Evolutionary conservation across 208 protist species (phyloP).

Genomic region (Angomonas deanei): DNA sequence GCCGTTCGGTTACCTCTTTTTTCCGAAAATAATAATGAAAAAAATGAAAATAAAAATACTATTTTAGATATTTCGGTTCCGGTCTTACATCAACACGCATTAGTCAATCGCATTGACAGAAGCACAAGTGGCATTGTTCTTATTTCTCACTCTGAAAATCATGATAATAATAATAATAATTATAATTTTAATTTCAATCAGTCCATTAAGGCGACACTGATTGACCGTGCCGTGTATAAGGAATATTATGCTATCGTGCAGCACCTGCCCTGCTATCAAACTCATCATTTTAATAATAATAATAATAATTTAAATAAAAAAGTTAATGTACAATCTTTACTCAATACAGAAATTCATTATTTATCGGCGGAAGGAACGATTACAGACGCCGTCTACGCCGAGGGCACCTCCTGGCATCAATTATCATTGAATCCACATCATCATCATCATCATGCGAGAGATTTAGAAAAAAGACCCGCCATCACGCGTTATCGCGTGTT

Average conservation of each 20-base stretch:
- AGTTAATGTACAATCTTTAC: neutral
- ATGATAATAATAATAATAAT: neutral
- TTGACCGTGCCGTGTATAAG: slow-evolving; percentile 39
- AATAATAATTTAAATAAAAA: slow-evolving; percentile 1
- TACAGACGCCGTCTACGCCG: slow-evolving; percentile 25
- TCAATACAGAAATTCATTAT: slow-evolving; percentile 15
- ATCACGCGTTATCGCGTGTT: slow-evolving; percentile 60
- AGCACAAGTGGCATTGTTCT: slow-evolving; percentile 76
- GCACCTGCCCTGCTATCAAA: slow-evolving; percentile 18
- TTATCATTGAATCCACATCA: neutral
- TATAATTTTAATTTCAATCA: slow-evolving; percentile 15
- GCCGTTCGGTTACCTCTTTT: slow-evolving; percentile 14
- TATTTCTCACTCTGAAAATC: slow-evolving; percentile 6
- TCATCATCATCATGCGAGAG: neutral
- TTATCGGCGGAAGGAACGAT: slow-evolving; percentile 27
- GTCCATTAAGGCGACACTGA: slow-evolving; percentile 27
- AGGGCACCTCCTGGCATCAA: slow-evolving; percentile 10
- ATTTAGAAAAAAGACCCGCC: slow-evolving; percentile 36
- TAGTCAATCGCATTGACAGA: slow-evolving; percentile 82
- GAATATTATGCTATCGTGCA: slow-evolving; percentile 58
- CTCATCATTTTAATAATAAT: no score
- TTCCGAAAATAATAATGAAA: neutral
- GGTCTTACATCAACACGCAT: slow-evolving; percentile 55
- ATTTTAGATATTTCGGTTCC: slow-evolving; percentile 15
- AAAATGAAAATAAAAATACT: neutral